Conservation (phyloP, 2,329 filamentous ascomycete species). For the Bipolaris bicolor region DNA sequence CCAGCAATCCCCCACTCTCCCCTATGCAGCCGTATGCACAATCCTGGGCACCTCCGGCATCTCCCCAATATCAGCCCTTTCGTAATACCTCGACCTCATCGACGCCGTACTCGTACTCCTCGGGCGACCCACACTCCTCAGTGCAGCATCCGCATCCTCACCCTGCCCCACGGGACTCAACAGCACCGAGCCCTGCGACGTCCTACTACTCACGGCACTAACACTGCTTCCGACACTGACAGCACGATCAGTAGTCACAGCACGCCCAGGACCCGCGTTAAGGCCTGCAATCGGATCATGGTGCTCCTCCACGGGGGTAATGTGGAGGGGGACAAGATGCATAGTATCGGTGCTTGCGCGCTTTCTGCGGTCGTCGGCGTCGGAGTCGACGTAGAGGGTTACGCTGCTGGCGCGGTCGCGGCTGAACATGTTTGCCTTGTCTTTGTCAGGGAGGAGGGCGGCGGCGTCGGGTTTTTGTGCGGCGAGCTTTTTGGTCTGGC, state of each 20-base stretch:
- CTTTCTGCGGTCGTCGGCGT: slow-evolving; percentile 25
- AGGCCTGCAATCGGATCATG: slow-evolving; percentile 20
- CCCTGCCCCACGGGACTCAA: slow-evolving; percentile 32
- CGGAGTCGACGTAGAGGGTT: slow-evolving; percentile 38
- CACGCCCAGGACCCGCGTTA: slow-evolving; percentile 15
- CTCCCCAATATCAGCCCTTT: slow-evolving; percentile 5
- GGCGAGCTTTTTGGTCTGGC: slow-evolving; percentile 34
- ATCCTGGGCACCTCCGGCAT: slow-evolving; percentile 39
- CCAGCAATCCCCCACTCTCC: neutral
- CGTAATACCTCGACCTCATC: slow-evolving; percentile 37
- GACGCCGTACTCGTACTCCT: slow-evolving; percentile 41
- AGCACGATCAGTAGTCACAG: slow-evolving; percentile 20
- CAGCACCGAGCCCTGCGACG: slow-evolving; percentile 26
- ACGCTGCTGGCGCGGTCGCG: slow-evolving; percentile 37
- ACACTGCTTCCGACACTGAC: slow-evolving; percentile 31
- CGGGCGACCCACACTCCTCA: slow-evolving; percentile 21
- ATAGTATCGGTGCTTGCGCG: slow-evolving; percentile 32
- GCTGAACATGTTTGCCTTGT: slow-evolving; percentile 45
- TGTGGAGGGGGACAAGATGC: slow-evolving; percentile 35
- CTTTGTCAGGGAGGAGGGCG: slow-evolving; percentile 37
- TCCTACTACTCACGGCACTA: slow-evolving; percentile 24
- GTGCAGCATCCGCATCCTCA: slow-evolving; percentile 21
- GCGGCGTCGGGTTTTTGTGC: slow-evolving; percentile 29
- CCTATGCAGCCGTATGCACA: slow-evolving; percentile 36
- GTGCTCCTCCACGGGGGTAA: slow-evolving; percentile 31